Conservation (phyloP, 1,139 yeast species). For the Saccharomyces hybrid region DNA sequence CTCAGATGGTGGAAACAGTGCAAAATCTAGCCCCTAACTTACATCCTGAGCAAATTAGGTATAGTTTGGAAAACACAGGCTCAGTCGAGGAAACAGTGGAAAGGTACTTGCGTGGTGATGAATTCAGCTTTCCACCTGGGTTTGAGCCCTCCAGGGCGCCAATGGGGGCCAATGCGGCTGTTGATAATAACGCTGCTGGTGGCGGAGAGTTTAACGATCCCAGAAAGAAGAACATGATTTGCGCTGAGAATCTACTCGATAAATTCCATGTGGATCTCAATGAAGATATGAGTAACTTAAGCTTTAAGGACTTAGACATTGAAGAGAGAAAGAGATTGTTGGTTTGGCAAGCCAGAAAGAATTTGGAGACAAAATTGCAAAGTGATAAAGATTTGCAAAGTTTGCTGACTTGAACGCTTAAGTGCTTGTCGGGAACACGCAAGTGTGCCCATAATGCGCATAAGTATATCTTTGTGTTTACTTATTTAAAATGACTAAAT, state of each 20-base stretch:
- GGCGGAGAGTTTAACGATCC: constrained; percentile 17
- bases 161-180: background rate
- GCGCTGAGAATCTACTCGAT: constrained; percentile 25
- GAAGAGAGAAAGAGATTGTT: constrained; percentile 27
- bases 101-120: constrained; percentile 51
- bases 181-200: background rate
- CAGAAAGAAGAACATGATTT: constrained; percentile 26
- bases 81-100: constrained; percentile 72
- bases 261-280: constrained; percentile 25
- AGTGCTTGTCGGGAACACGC: background rate
- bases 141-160: constrained; percentile 6
- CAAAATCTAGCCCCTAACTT: constrained; percentile 70
- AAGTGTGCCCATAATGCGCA: background rate
- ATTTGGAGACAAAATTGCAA: constrained; percentile 22
- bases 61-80: constrained; percentile 57
- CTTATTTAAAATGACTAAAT: background rate
- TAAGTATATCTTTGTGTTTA: background rate
- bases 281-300: constrained; percentile 15
- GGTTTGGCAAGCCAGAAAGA: constrained; percentile 30
- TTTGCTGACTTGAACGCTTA: constrained; percentile 6
- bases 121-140: constrained; percentile 58
- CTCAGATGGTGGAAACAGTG: constrained; percentile 76
- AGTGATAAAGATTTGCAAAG: constrained; percentile 16
- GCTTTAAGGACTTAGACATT: constrained; percentile 20
- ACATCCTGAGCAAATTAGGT: constrained; percentile 55